phyloP scores from a whole-genome alignment of 2,329 filamentous ascomycete genomes.

The Scytalidium lignicola region DNA sequence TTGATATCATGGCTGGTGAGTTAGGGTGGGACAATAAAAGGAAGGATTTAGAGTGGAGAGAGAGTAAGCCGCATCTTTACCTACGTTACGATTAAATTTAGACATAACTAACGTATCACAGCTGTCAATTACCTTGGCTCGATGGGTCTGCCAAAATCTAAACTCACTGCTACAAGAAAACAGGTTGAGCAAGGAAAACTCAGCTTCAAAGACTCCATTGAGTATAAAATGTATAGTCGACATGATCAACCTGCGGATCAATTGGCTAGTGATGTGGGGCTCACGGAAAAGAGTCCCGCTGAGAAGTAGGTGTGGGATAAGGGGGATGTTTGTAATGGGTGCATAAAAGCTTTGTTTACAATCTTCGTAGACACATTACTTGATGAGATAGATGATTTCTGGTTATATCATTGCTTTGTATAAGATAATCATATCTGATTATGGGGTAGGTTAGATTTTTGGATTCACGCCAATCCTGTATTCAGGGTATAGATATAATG shows the following conservation, averaged over 20 bases:
- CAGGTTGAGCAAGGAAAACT: conserved; percentile 58
- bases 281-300: conserved; percentile 10
- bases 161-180: conserved; percentile 51
- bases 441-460: not conserved
- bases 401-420: not conserved
- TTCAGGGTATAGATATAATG: too few species aligned
- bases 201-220: conserved; percentile 49
- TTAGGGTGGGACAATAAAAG: conserved; percentile 69
- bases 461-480: not conserved
- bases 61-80: conserved; percentile 42
- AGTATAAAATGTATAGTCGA: conserved; percentile 59
- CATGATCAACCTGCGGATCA: conserved; percentile 45
- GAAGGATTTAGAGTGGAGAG: conserved; percentile 76
- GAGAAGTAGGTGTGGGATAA: conserved; percentile 13
- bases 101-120: conserved; percentile 20
- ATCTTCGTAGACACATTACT: not conserved
- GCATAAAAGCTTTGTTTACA: not conserved
- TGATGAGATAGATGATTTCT: not conserved
- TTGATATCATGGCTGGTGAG: conserved; percentile 85
- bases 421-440: not conserved
- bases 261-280: conserved; percentile 21
- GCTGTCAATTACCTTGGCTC: conserved; percentile 56
- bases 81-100: not conserved
- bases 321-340: not conserved
- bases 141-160: conserved; percentile 60